These are phyloP conservation scores for Microdochium nivale DNA, from an alignment of 2,329 filamentous ascomycete species.

Conservation along the genomic window DNA sequence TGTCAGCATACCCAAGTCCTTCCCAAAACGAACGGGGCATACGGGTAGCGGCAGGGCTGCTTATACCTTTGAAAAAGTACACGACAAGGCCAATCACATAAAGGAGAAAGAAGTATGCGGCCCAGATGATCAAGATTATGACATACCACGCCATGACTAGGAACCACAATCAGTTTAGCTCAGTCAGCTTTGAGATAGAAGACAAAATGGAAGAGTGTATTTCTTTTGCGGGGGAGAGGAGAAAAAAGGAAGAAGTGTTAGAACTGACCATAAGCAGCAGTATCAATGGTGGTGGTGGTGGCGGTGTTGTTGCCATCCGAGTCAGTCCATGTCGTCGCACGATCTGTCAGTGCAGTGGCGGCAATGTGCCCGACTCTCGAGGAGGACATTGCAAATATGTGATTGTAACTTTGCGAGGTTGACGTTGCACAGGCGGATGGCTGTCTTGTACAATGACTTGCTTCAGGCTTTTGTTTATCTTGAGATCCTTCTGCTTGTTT, in stretches of 20 bases:
- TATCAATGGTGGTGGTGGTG: neutral
- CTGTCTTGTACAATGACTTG: too few species aligned
- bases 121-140: neutral
- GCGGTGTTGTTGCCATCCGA: neutral
- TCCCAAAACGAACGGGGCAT: too few species aligned
- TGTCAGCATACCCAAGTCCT: too few species aligned
- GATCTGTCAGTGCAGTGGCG: neutral
- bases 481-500: too few species aligned
- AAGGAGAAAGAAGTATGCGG: neutral
- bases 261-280: neutral
- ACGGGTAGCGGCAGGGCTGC: neutral
- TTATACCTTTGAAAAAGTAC: neutral
- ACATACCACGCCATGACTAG: neutral
- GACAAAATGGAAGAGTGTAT: neutral
- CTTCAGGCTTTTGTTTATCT: too few species aligned
- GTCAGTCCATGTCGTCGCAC: neutral
- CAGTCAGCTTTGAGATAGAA: neutral
- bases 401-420: too few species aligned
- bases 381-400: neutral
- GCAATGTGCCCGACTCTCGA: neutral
- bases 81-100: neutral
- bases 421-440: too few species aligned
- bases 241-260: neutral
- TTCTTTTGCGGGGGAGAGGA: neutral
- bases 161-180: neutral